phyloP scores from a whole-genome alignment of 2,329 filamentous ascomycete species.

The Trichoderma koningii region DNA sequence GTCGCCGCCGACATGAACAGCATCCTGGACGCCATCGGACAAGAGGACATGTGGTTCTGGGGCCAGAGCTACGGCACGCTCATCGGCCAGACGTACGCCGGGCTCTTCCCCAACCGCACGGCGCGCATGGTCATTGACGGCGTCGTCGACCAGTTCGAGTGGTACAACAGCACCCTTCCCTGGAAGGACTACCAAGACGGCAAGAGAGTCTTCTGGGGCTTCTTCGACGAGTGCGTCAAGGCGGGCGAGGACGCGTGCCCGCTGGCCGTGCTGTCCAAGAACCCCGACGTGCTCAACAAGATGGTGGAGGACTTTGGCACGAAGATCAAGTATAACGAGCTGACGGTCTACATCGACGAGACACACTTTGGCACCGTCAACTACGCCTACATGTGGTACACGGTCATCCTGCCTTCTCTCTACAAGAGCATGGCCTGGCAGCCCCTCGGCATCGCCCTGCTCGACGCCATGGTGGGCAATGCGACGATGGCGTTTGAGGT shows the following conservation, averaged over 20 bases:
- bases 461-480: constrained; percentile 44
- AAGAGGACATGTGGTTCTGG: constrained; percentile 44
- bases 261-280: constrained; percentile 42
- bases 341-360: constrained; percentile 48
- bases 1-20: constrained; percentile 55
- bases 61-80: constrained; percentile 48
- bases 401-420: constrained; percentile 44
- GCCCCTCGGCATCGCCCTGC: constrained; percentile 40
- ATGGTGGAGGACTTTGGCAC: constrained; percentile 40
- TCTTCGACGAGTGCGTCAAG: constrained; percentile 42
- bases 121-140: constrained; percentile 43
- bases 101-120: constrained; percentile 41
- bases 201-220: constrained; percentile 37
- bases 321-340: constrained; percentile 42
- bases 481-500: constrained; percentile 39
- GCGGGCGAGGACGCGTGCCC: constrained; percentile 49
- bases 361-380: constrained; percentile 44
- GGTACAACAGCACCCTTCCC: constrained; percentile 37
- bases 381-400: constrained; percentile 40
- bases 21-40: constrained; percentile 47
- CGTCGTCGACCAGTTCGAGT: constrained; percentile 40
- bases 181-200: constrained; percentile 37
- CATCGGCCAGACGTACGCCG: constrained; percentile 46
- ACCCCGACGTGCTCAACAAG: constrained; percentile 40
- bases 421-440: constrained; percentile 45